Percentiles rank a stretch among this genome's conserved stretches.
phyloP scores from a whole-genome alignment of 495 filamentous ascomycete species.

The Xylaria palmicola region DNA sequence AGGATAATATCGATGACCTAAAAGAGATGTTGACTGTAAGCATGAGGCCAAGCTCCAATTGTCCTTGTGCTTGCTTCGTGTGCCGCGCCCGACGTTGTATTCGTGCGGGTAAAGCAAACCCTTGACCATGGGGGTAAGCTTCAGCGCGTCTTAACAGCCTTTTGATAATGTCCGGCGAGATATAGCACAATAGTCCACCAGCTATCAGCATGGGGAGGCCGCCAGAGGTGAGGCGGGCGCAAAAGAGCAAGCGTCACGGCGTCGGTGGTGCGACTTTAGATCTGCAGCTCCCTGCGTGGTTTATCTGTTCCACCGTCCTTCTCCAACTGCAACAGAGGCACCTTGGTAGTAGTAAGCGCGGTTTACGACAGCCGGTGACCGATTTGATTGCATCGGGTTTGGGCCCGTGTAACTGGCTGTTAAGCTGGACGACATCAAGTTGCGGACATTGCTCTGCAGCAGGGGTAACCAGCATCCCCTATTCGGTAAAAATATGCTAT shows the following conservation, averaged over 20 bases:
- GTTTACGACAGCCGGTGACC: background rate
- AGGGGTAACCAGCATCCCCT: background rate
- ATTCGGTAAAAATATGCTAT: background rate
- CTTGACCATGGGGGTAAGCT: background rate
- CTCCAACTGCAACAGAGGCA: background rate
- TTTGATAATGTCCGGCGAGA: background rate
- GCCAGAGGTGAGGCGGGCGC: background rate
- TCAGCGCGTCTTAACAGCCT: background rate
- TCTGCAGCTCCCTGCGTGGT: background rate
- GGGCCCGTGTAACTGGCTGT: background rate
- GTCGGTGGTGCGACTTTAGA: background rate
- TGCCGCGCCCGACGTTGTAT: conserved; percentile 7
- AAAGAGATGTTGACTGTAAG: background rate
- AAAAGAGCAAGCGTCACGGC: background rate
- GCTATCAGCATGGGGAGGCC: background rate
- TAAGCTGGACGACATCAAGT: background rate
- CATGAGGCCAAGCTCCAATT: background rate
- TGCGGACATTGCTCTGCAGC: background rate
- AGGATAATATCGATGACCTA: background rate
- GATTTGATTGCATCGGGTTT: conserved; percentile 1
- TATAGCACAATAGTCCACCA: background rate
- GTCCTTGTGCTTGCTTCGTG: background rate
- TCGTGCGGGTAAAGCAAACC: background rate
- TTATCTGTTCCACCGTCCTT: background rate
- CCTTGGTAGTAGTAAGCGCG: conserved; percentile 3